Evolutionary conservation across 495 filamentous ascomycete species (phyloP), one percentile per base, ranked within the genome.

Genomic region (Acidiella bohemica): DNA sequence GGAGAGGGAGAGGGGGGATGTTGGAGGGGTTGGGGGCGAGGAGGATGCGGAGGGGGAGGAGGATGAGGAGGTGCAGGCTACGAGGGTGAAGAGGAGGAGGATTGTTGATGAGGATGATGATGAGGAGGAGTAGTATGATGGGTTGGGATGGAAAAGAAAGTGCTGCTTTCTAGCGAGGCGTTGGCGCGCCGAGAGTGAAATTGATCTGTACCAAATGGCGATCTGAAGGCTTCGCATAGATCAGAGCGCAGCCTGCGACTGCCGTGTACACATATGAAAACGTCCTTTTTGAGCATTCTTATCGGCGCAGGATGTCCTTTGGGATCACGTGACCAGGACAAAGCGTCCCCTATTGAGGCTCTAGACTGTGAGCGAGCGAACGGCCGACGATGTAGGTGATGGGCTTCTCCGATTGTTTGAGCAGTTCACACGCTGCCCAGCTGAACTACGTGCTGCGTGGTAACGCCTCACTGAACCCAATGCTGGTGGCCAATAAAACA

Each of bases 61-160:
- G 20, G 57, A 58, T 20, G 55, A 50, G 16, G 56, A 53, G 5
- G 56, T 50, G 18, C 42, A 44, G 26, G 36, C 39, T 28, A 37
- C 40, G 14, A 45, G 53, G 32, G 38, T 33, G 35, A 59, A 58
- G 47, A 31, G 51, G 40, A 49, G 58, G 47, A 41, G 52, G 38
- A 47, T 61, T 6, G 47, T 58, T n/a, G 56, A 53, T 29, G 58
- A 61, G 23, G 58, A 61, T 30, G 56, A 59, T 17, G 58, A 61
- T 11, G 58, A 61, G 16, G 54, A 61, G 45, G 56, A 37, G 24
- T 12, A n/a, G 24, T 14, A 6, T 29, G 24, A n/a, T n/a, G n/a
- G n/a, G n/a, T 13, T 39, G 5, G n/a, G 36, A 26, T 7, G 24
- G 11, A n/a, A n/a, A n/a, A n/a, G n/a, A n/a, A n/a, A n/a, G 7